Evolutionary conservation across 805 yeast species (phyloP), one percentile per base, ranked within the genome.

Genomic region (Candida sithepensis): DNA sequence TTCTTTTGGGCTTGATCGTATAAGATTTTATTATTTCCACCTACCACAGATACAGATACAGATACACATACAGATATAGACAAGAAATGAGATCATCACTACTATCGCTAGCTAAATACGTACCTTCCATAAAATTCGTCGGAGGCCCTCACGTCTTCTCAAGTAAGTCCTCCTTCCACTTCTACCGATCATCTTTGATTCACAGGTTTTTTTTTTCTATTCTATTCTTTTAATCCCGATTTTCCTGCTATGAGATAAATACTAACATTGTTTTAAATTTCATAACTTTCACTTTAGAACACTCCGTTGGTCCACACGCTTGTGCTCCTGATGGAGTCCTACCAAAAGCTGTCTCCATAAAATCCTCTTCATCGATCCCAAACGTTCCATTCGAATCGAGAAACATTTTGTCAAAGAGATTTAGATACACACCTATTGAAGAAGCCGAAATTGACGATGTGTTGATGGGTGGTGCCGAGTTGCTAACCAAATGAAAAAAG

Each of bases 41-140:
- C 16, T 7, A 10, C 4, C 14, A 30, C 34, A n/a, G n/a, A n/a
- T n/a, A n/a, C n/a, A n/a, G n/a, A n/a, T n/a, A n/a, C n/a, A n/a
- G n/a, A n/a, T n/a, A n/a, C n/a, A n/a, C n/a, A n/a, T n/a, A 12
- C 34, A 30, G 13, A 10, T 30, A 6, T 30, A 12, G 8, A 30
- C 16, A 28, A 37, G 20, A 20, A 43, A 70, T 70, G 75, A 70
- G 64, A 61, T 51, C 59, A 3, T 46, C 66, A 2, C 14, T 59
- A 24, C 50, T 47, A 41, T 13, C 42, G n/a, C 53, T 69, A 20
- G 71, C 71, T 26, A 59, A 63, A 55, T 76, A 79, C 61, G 72
- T 75, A 21, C 97, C 96, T 14, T 72, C 82, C 65, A 92, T 92
- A 69, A 85, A 84, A 61, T 92, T 92, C 63, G 78, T 89, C 41